Evolutionary conservation across 1,284 basidiomycete genomes (phyloP).

Genomic region (Rhodotorula sp.): DNA sequence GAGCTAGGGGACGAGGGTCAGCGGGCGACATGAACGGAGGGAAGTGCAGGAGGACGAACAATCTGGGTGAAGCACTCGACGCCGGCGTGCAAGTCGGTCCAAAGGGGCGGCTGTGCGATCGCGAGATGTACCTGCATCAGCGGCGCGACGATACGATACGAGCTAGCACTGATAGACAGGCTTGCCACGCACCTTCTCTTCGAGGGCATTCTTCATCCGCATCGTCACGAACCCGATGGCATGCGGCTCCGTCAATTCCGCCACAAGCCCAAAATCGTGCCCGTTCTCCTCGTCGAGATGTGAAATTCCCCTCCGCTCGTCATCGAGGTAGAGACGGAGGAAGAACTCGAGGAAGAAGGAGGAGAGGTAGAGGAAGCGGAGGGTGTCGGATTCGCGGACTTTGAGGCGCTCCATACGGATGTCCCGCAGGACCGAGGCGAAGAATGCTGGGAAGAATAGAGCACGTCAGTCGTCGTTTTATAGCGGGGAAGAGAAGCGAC

Average conservation of each 20-base stretch:
- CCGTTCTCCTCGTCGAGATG: slow-evolving; percentile 41
- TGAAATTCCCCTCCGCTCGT: slow-evolving; percentile 37
- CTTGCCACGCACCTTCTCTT: slow-evolving; percentile 68
- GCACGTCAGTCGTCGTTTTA: too few relatives aligned
- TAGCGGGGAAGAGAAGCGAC: slow-evolving; percentile 47
- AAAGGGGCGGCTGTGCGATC: slow-evolving; percentile 69
- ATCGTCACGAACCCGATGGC: slow-evolving; percentile 84
- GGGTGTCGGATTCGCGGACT: slow-evolving; percentile 83
- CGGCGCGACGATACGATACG: too few relatives aligned
- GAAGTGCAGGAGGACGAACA: slow-evolving; percentile 45
- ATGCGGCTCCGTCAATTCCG: slow-evolving; percentile 75
- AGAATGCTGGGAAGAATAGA: too few relatives aligned
- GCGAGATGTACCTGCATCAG: not conserved
- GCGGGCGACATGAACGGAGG: not conserved
- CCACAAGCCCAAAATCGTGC: slow-evolving; percentile 72
- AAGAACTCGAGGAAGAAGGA: slow-evolving; percentile 91
- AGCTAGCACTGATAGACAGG: too few relatives aligned
- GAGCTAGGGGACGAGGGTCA: slow-evolving; percentile 52
- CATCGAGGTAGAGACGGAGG: slow-evolving; percentile 50
- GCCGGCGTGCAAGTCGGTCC: slow-evolving; percentile 92
- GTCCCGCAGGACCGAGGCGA: slow-evolving; percentile 79
- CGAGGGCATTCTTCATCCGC: slow-evolving; percentile 80
- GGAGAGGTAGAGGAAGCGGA: slow-evolving; percentile 74
- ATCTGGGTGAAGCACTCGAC: slow-evolving; percentile 88
- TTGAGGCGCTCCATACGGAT: slow-evolving; percentile 86